phyloP scores from a whole-genome alignment of 2,329 filamentous ascomycete genomes.

The Akanthomyces lecanii region DNA sequence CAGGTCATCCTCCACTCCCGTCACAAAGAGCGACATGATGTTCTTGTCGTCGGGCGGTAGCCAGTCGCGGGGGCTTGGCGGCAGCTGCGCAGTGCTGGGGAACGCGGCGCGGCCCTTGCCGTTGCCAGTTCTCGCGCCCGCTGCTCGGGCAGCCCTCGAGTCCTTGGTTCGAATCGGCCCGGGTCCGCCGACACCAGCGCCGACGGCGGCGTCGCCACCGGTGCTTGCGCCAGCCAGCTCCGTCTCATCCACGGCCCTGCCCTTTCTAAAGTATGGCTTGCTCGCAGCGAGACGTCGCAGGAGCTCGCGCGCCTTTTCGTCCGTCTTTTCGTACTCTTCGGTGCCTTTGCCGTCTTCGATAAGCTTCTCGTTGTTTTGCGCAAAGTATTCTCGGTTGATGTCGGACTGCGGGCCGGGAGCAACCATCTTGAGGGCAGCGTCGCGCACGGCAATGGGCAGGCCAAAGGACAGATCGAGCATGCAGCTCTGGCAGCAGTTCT shows the following conservation, averaged over 20 bases:
- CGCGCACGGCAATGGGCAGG: conserved; percentile 87
- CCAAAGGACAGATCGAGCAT: conserved; percentile 98
- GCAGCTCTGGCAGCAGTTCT: conserved; percentile 98
- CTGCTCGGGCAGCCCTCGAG: conserved; percentile 47
- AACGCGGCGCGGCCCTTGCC: conserved; percentile 53
- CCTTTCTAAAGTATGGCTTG: conserved; percentile 92
- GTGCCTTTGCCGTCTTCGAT: conserved; percentile 85
- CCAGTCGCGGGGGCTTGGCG: conserved; percentile 81
- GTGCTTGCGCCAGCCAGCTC: conserved; percentile 34
- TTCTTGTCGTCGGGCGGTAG: conserved; percentile 76
- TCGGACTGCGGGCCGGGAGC: conserved; percentile 87
- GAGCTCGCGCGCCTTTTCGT: conserved; percentile 91
- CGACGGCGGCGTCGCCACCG: conserved; percentile 44
- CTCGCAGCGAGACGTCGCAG: conserved; percentile 80
- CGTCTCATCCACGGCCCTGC: conserved; percentile 64
- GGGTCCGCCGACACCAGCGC: conserved; percentile 56
- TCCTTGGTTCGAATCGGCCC: conserved; percentile 78
- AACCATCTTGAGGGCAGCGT: conserved; percentile 96
- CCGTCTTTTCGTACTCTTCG: conserved; percentile 93
- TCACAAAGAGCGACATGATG: conserved; percentile 90
- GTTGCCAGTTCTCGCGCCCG: conserved; percentile 45
- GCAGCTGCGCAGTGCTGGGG: conserved; percentile 66
- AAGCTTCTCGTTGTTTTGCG: conserved; percentile 92
- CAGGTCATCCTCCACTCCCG: conserved; percentile 91
- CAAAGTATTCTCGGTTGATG: conserved; percentile 96